Percentiles rank a stretch among this genome's conserved stretches.
Evolutionary conservation across 495 filamentous ascomycete genomes (phyloP).

Genomic region (Clohesyomyces aquaticus): DNA sequence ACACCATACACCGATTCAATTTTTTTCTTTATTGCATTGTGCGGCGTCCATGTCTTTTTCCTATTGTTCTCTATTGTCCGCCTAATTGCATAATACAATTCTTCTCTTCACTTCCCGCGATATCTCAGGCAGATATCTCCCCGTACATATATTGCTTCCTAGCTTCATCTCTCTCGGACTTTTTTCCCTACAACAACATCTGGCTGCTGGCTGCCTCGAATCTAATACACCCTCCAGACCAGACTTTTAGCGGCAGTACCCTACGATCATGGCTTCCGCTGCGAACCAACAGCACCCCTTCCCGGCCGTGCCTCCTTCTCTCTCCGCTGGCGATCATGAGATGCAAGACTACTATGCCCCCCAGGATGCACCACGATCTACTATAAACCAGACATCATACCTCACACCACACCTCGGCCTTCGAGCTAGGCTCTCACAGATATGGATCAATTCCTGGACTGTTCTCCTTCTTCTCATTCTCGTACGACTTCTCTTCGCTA

Average conservation of each 20-base stretch:
- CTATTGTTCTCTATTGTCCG: constrained; percentile 15
- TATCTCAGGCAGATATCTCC: constrained; percentile 38
- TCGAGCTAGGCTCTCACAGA: constrained; percentile 84
- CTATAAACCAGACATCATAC: constrained; percentile 56
- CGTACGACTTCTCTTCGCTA: constrained; percentile 74
- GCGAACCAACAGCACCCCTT: constrained; percentile 53
- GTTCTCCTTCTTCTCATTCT: constrained; percentile 84
- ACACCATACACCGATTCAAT: constrained; percentile 20
- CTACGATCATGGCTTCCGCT: constrained; percentile 48
- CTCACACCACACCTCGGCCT: constrained; percentile 94
- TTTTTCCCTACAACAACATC: constrained; percentile 7
- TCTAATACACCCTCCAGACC: constrained; percentile 34
- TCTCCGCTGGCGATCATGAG: constrained; percentile 60
- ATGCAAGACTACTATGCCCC: constrained; percentile 57
- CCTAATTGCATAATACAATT: constrained; percentile 31
- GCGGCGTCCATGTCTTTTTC: constrained; percentile 18
- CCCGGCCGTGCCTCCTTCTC: constrained; percentile 54
- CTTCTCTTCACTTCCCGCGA: constrained; percentile 11
- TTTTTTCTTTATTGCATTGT: constrained; percentile 37
- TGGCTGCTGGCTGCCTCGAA: constrained; percentile 15
- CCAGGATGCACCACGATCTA: constrained; percentile 53
- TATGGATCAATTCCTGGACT: constrained; percentile 98
- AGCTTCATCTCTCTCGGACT: not conserved
- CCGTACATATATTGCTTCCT: constrained; percentile 15
- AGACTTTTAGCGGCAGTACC: constrained; percentile 31